Evolutionary conservation across 2,329 filamentous ascomycete genomes (phyloP), one percentile per base, ranked within the genome.

Genomic region (Paecilomyces formosus): DNA sequence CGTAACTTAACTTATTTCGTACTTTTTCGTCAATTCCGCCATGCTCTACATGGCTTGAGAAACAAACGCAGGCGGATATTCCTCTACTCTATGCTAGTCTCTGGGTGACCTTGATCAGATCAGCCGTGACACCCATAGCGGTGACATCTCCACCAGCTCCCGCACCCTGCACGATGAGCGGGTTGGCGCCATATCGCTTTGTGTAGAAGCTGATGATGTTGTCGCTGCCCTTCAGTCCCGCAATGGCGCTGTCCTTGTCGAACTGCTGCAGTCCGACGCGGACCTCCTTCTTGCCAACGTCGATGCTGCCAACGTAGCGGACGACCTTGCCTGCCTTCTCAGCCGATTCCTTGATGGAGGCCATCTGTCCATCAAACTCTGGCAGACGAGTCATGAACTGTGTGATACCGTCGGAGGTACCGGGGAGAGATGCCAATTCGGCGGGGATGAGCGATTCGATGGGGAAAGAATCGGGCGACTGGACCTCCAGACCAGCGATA

Each of bases 121-220:
- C 94, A 54, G 85, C 86, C n/a, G 91, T 92, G 53, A 99, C 93
- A 60, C 94, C 94, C 93, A 97, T 97, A 28, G 94, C 94, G 33
- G 94, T 99, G 56, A 97, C 92, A 52, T 97, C 92, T 63, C 90
- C 92, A 66, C 94, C 94, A 26, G 94, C 94, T 61, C 92, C 94
- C 35, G 91, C 92, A 60, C 94, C 94, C 79, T 97, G 93, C 63
- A 99, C 85, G 71, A 97, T 96, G 62, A 99, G 81, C 51, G 94
- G 92, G 76, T 93, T 95, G 71, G 81, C 83, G 59, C 92, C 92
- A 72, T 99, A 99, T 68, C 94, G 84, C 81, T 95, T 89, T 5
- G 94, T 99, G 78, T 97, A 96, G 81, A 99, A 97, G 80, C 88
- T 96, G 72, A 99, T 96, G 73, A 99, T 96, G 80, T 99, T 99